phyloP scores from a whole-genome alignment of 495 filamentous ascomycete species.

The Neurospora cerealis region DNA sequence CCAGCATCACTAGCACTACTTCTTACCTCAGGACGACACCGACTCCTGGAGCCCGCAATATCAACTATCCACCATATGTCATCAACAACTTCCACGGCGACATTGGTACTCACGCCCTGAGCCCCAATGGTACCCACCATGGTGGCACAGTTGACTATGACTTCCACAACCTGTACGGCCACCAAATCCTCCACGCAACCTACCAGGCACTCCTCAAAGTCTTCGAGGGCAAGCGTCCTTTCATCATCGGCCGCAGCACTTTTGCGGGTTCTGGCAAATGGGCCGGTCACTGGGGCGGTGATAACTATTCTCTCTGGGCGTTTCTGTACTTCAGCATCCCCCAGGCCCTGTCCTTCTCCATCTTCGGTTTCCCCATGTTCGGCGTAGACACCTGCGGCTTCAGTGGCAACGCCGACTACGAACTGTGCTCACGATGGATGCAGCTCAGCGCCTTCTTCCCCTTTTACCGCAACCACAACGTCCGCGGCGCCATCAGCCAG shows the following conservation, averaged over 20 bases:
- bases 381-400: conserved; percentile 80
- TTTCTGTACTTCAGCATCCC: conserved; percentile 72
- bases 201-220: conserved; percentile 60
- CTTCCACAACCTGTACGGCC: conserved; percentile 66
- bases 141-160: conserved; percentile 71
- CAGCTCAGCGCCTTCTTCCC: conserved; percentile 78
- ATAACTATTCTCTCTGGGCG: conserved; percentile 60
- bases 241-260: conserved; percentile 79
- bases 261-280: conserved; percentile 72
- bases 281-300: conserved; percentile 84
- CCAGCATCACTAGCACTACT: conserved; percentile 32
- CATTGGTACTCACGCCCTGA: conserved; percentile 62
- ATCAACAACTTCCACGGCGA: conserved; percentile 76
- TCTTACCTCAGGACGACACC: conserved; percentile 53
- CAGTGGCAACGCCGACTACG: conserved; percentile 55
- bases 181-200: conserved; percentile 70
- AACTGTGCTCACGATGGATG: conserved; percentile 84
- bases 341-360: conserved; percentile 67
- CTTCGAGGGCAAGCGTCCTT: conserved; percentile 59
- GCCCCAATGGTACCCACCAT: conserved; percentile 67
- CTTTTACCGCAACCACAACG: conserved; percentile 83
- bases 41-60: conserved; percentile 59
- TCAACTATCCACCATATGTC: conserved; percentile 72
- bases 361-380: conserved; percentile 86
- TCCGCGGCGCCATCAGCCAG: conserved; percentile 49